Conservation (phyloP, 768 basidiomycete genomes). For the Antrodiella citrinella region DNA sequence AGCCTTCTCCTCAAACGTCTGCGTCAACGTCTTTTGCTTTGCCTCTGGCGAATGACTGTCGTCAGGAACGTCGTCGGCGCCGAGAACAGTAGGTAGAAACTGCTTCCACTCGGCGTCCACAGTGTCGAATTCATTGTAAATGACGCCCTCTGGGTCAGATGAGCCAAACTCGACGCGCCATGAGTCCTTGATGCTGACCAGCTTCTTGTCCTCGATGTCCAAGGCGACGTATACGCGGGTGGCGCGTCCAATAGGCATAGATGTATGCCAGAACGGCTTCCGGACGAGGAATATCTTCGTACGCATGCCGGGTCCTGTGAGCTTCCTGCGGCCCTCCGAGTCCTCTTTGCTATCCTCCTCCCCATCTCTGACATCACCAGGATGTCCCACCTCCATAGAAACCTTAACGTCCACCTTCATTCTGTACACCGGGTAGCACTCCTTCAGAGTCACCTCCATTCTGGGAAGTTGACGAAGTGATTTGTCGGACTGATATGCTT, state of each 20-base stretch:
- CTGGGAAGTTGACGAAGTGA: neutral
- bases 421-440: constrained; percentile 1
- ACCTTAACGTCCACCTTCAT: neutral
- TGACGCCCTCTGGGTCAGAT: neutral
- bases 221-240: neutral
- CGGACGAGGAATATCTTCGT: neutral
- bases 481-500: neutral
- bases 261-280: neutral
- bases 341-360: no score
- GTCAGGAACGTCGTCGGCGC: constrained; percentile 1
- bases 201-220: neutral
- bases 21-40: neutral
- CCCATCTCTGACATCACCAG: no score
- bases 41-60: neutral
- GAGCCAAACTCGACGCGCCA: neutral
- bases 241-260: neutral
- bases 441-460: neutral
- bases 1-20: neutral
- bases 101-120: neutral
- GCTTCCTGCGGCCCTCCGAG: neutral
- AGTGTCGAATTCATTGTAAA: neutral
- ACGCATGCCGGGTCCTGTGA: neutral
- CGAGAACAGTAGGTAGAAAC: neutral
- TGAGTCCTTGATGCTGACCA: constrained; percentile 3
- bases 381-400: no score